These are phyloP conservation scores for Fragosphaeria purpurea DNA, from an alignment of 2,329 filamentous ascomycete species.

Conservation along the genomic window DNA sequence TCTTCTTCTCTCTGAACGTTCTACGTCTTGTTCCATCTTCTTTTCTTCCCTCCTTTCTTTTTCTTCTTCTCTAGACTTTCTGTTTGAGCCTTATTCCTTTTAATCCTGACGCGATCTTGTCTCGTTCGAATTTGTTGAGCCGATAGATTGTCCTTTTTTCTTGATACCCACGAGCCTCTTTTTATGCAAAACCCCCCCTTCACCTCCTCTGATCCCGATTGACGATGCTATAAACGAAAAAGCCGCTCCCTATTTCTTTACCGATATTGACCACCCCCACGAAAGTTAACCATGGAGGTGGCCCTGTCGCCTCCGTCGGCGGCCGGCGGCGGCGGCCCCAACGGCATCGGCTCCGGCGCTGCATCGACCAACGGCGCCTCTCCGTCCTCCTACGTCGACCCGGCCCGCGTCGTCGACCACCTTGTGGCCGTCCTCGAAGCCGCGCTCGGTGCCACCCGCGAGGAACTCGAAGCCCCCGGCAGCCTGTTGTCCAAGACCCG, in stretches of 20 bases:
- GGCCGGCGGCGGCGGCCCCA: conserved; percentile 32
- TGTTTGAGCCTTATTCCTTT: too few species aligned
- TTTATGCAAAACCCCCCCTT: too few species aligned
- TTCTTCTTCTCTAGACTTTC: too few species aligned
- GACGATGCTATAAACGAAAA: too few species aligned
- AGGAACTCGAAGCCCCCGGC: conserved; percentile 69
- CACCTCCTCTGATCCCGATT: too few species aligned
- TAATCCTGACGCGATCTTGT: too few species aligned
- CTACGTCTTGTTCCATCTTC: too few species aligned
- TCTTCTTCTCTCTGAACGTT: not conserved
- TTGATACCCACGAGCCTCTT: too few species aligned
- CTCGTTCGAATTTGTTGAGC: too few species aligned
- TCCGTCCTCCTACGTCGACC: conserved; percentile 51
- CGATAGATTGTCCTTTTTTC: too few species aligned
- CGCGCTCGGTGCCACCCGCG: conserved; percentile 62
- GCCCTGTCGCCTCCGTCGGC: conserved; percentile 32
- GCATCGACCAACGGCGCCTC: conserved; percentile 14
- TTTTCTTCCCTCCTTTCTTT: too few species aligned
- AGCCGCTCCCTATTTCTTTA: not conserved
- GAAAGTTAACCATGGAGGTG: conserved; percentile 34
- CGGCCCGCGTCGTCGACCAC: conserved; percentile 61
- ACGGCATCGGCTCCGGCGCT: conserved; percentile 29
- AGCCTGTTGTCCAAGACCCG: conserved; percentile 69
- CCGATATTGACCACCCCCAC: conserved; percentile 11
- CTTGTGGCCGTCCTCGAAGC: conserved; percentile 60